Conservation (phyloP, 2,329 filamentous ascomycete genomes). For the Tolypocladium inflatum region DNA sequence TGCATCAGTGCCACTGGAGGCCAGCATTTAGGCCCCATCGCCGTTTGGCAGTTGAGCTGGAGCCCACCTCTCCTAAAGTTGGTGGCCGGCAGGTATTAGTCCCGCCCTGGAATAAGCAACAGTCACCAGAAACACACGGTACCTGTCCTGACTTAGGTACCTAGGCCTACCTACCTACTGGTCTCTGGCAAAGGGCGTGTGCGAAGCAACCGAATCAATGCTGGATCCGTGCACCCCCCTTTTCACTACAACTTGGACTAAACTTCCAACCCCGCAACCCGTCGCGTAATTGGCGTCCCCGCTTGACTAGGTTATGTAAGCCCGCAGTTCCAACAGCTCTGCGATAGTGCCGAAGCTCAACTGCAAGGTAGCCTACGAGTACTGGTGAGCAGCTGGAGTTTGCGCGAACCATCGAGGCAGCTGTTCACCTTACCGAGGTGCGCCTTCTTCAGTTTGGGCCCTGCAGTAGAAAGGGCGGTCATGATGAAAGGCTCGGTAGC, state of each 20-base stretch:
- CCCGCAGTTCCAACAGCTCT: background rate
- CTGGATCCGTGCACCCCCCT: background rate
- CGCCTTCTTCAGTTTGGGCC: background rate
- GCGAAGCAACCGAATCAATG: background rate
- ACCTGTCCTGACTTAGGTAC: background rate
- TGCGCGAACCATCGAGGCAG: background rate
- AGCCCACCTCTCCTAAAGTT: background rate
- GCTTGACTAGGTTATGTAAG: background rate
- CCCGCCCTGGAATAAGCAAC: background rate
- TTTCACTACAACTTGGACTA: background rate
- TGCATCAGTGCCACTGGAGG: background rate
- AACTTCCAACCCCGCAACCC: background rate
- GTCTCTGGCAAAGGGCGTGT: background rate
- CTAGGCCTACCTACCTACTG: no score
- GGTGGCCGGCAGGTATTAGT: no score
- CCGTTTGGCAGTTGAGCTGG: background rate
- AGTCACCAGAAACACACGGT: background rate
- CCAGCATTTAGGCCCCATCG: background rate
- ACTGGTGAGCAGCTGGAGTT: background rate
- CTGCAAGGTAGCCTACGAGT: no score
- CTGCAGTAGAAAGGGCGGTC: background rate
- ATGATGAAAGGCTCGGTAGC: background rate
- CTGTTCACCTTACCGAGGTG: background rate
- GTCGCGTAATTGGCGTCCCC: background rate
- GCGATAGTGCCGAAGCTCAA: background rate